Evolutionary conservation across 176 grass and related monocot species (phyloP), one percentile per base, ranked within the genome.

Genomic region (Dendrocalamus sinicus): DNA sequence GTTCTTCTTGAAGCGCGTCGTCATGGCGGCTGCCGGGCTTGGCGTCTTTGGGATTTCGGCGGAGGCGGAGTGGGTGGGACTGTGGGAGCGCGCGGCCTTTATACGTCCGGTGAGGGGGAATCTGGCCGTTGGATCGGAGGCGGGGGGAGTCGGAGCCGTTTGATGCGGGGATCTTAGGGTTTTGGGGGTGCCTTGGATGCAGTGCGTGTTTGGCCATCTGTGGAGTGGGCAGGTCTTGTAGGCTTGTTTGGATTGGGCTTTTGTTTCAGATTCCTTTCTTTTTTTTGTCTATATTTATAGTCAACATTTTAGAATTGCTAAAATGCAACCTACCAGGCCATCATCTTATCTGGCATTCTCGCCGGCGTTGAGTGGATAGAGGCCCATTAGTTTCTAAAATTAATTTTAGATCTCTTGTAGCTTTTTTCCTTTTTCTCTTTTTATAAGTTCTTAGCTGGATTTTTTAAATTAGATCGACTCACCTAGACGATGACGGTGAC

Each of bases 1-100:
- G 85, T 85, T 80, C 81, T 91, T 91, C 85, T 64, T 88, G 69
- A 91, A 84, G 47, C 85, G 75, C 37, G 89, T 88, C 60, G 89
- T 77, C 89, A 88, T 69, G 75, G 68, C 68, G 40, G 43, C 78
- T 0, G 20, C 57, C 22, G n/a, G 10, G 4, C 61, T 28, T 10
- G 28, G 3, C 16, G 16, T 54, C 52, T 54, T 19, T 6, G 50
- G 50, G 30, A 40, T 22, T 19, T 2, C 16, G 20, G 48, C 4
- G 48, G 26, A 20, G 45, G 23, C 28, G 45, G 62, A 30, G 39
- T 19, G 13, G 28, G 9, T 11, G n/a, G 43, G 24, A 15, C 30
- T 37, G 4, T 41, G 44, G 55, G 23, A 57, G 57, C 41, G 32
- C 0, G 17, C 0, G n/a, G 14, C 0, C 1, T 68, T 68, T 81